phyloP scores from a whole-genome alignment of 2,329 filamentous ascomycete species.

The Beauveria brongniartii region DNA sequence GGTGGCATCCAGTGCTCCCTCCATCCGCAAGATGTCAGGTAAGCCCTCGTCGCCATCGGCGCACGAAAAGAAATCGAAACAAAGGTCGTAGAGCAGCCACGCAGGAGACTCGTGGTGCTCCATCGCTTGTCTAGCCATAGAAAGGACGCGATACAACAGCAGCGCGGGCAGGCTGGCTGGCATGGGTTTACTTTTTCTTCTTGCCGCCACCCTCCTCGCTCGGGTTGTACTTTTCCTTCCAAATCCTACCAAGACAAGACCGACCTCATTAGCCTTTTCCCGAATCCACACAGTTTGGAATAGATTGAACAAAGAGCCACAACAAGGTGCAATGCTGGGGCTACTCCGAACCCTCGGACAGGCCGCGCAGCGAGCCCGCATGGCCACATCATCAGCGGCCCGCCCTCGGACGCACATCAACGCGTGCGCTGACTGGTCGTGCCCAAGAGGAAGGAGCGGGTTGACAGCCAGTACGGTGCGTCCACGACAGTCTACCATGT shows the following conservation, averaged over 20 bases:
- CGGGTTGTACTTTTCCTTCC: conserved; percentile 89
- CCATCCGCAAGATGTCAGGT: no score
- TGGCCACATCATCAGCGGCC: conserved; percentile 2
- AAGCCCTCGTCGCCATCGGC: no score
- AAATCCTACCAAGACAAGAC: conserved; percentile 59
- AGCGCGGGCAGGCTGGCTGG: background rate
- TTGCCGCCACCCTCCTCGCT: conserved; percentile 22
- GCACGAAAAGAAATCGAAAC: no score
- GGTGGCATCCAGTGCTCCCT: no score
- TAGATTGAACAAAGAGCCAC: background rate
- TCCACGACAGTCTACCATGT: background rate
- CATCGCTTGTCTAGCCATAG: no score
- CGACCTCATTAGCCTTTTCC: background rate
- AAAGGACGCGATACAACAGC: background rate
- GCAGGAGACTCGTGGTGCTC: no score
- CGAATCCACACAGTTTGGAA: background rate
- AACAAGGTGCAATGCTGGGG: no score
- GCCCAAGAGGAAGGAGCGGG: background rate
- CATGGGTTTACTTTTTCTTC: conserved; percentile 30
- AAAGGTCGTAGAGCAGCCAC: no score
- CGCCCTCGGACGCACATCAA: no score
- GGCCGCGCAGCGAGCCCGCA: conserved; percentile 1
- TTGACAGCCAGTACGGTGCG: background rate
- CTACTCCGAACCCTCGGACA: no score
- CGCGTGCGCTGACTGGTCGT: background rate